Conservation (phyloP, 2,329 filamentous ascomycete species). For the Apiospora kogelbergensis region DNA sequence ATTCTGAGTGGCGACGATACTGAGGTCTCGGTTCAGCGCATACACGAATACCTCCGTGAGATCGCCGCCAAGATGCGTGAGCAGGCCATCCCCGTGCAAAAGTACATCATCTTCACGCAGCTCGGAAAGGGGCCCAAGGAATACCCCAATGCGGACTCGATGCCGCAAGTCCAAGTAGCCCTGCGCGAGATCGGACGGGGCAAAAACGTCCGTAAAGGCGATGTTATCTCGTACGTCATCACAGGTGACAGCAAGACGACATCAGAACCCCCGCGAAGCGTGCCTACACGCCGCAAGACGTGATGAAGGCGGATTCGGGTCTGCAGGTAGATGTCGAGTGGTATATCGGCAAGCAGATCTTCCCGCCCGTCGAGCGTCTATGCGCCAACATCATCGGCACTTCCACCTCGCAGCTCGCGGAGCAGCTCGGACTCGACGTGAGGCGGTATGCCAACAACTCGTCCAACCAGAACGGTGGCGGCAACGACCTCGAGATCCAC, state of each 20-base stretch:
- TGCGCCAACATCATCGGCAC: conserved; percentile 95
- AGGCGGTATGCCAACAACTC: conserved; percentile 76
- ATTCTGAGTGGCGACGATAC: conserved; percentile 92
- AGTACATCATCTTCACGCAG: conserved; percentile 98
- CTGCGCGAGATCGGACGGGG: conserved; percentile 83
- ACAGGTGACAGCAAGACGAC: conserved; percentile 66
- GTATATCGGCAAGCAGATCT: conserved; percentile 97
- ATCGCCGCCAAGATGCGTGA: conserved; percentile 86
- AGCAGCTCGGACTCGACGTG: conserved; percentile 89
- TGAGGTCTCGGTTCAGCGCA: conserved; percentile 81
- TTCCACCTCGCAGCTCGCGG: conserved; percentile 83
- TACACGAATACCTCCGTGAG: conserved; percentile 90
- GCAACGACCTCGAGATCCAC: conserved; percentile 71
- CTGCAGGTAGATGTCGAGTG: conserved; percentile 92
- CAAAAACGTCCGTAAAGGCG: conserved; percentile 85
- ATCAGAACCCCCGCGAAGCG: conserved; percentile 80
- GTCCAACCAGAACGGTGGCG: conserved; percentile 40
- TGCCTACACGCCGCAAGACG: conserved; percentile 82
- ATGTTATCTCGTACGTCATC: conserved; percentile 95
- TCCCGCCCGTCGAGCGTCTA: conserved; percentile 94
- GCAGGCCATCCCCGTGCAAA: conserved; percentile 69
- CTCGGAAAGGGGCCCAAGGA: conserved; percentile 91
- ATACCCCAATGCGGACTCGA: conserved; percentile 89
- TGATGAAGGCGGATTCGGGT: conserved; percentile 72
- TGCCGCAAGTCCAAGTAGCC: conserved; percentile 97